These are phyloP conservation scores for Fulvia fulva DNA, from an alignment of 2,329 filamentous ascomycete species.

Conservation along the genomic window DNA sequence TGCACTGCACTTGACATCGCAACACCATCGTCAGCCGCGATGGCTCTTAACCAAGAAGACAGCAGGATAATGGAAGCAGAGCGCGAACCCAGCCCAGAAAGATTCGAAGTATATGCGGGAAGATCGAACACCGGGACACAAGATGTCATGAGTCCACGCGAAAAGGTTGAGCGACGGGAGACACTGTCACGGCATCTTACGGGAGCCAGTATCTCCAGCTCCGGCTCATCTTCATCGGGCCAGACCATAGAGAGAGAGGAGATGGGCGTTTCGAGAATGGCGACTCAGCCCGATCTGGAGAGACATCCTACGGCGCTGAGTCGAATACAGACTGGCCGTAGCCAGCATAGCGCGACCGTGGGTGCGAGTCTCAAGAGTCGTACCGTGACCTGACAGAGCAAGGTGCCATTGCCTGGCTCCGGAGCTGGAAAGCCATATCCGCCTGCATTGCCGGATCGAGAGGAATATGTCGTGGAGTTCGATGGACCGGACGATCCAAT, in stretches of 20 bases:
- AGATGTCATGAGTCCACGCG: constrained; percentile 7
- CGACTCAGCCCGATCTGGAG: constrained; percentile 59
- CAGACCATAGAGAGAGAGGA: constrained; percentile 38
- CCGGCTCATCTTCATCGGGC: constrained; percentile 37
- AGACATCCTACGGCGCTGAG: constrained; percentile 66
- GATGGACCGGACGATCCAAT: constrained; percentile 77
- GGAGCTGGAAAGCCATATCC: constrained; percentile 73
- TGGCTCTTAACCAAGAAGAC: constrained; percentile 52
- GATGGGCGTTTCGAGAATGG: constrained; percentile 55
- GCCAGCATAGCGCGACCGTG: constrained; percentile 69
- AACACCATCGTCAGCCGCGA: neutral
- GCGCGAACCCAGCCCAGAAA: constrained; percentile 49
- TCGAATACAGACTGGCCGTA: constrained; percentile 66
- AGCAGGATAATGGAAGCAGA: constrained; percentile 53
- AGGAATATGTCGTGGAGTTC: constrained; percentile 79
- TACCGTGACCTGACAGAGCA: constrained; percentile 26
- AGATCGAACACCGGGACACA: constrained; percentile 42
- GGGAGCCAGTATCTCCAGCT: constrained; percentile 47
- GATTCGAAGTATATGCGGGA: constrained; percentile 22
- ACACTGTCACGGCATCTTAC: constrained; percentile 58
- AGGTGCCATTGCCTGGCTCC: constrained; percentile 61
- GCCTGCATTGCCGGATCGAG: constrained; percentile 60
- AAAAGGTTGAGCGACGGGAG: constrained; percentile 33
- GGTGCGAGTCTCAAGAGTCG: constrained; percentile 48
- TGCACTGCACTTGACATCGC: neutral